phyloP scores from a whole-genome alignment of 208 protist species.

The Trypanosoma rangeli region DNA sequence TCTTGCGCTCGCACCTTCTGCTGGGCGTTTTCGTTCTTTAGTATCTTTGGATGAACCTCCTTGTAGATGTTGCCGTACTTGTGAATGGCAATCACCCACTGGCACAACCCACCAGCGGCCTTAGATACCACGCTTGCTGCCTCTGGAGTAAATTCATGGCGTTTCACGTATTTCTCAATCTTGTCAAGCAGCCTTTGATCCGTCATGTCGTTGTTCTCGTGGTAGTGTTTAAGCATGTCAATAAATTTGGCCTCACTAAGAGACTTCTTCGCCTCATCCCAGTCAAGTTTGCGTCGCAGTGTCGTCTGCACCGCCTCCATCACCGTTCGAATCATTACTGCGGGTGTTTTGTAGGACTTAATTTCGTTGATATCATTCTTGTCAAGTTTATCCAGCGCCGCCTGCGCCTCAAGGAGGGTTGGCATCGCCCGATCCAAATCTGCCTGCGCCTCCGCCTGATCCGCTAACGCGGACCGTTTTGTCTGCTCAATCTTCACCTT shows the following conservation, averaged over 20 bases:
- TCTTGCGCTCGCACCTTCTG: conserved; percentile 94
- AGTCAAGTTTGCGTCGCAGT: conserved; percentile 91
- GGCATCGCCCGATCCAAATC: conserved; percentile 97
- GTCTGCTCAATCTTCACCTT: conserved; percentile 96
- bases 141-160: conserved; percentile 92
- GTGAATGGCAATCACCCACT: conserved; percentile 98
- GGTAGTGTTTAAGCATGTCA: conserved; percentile 94
- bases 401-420: conserved; percentile 93
- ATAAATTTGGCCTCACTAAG: conserved; percentile 97
- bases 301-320: conserved; percentile 97
- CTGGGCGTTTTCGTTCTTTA: conserved; percentile 94
- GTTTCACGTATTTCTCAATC: conserved; percentile 94
- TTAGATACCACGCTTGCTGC: conserved; percentile 93
- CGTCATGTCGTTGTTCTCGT: conserved; percentile 96
- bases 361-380: conserved; percentile 98
- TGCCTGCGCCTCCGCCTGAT: conserved; percentile 93
- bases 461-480: conserved; percentile 84
- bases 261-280: conserved; percentile 97
- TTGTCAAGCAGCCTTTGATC: conserved; percentile 95
- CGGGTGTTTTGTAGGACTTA: conserved; percentile 96
- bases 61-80: conserved; percentile 96
- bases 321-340: conserved; percentile 93
- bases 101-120: conserved; percentile 94
- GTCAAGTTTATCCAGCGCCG: conserved; percentile 95
- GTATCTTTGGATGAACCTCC: conserved; percentile 97